A percentile compares a stretch with the other conserved stretches of the same genome.
phyloP scores from a whole-genome alignment of 805 yeast species.

The Wickerhamomyces xylosicus region DNA sequence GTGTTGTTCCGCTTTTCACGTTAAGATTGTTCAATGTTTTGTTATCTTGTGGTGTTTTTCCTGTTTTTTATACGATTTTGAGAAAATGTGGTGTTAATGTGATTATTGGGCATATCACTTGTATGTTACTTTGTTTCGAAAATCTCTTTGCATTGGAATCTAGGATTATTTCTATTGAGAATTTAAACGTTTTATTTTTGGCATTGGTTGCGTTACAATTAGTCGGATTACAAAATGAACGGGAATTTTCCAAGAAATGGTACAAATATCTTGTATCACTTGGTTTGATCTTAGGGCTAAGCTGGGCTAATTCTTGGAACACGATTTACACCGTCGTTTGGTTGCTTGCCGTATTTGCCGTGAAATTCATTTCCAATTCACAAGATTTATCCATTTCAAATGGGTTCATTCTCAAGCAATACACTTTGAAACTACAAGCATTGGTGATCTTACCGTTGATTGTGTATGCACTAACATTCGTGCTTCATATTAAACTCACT shows the following conservation, averaged over 20 bases:
- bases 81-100: slow-evolving; percentile 46
- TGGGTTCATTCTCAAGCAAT: slow-evolving; percentile 27
- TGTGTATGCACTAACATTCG: slow-evolving; percentile 48
- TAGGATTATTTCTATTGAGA: slow-evolving; percentile 38
- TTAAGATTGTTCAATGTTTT: slow-evolving; percentile 50
- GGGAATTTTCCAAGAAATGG: slow-evolving; percentile 41
- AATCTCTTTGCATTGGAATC: slow-evolving; percentile 50
- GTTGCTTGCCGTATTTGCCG: slow-evolving; percentile 38
- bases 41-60: slow-evolving; percentile 41
- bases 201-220: slow-evolving; percentile 40
- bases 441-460: slow-evolving; percentile 44
- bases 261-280: slow-evolving; percentile 34
- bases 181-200: slow-evolving; percentile 33
- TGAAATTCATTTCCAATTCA: slow-evolving; percentile 50
- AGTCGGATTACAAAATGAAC: slow-evolving; percentile 36
- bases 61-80: slow-evolving; percentile 44
- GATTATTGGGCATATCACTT: slow-evolving; percentile 37
- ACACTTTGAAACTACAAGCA: slow-evolving; percentile 27
- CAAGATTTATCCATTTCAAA: slow-evolving; percentile 54
- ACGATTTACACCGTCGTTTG: slow-evolving; percentile 62
- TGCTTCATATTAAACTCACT: slow-evolving; percentile 41
- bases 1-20: slow-evolving; percentile 35
- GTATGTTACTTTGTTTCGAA: slow-evolving; percentile 47
- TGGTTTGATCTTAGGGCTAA: slow-evolving; percentile 41
- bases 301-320: slow-evolving; percentile 56